Base-by-base conservation (phyloP, 768 basidiomycete species). In the Trichaptum fuscoviolaceum region DNA sequence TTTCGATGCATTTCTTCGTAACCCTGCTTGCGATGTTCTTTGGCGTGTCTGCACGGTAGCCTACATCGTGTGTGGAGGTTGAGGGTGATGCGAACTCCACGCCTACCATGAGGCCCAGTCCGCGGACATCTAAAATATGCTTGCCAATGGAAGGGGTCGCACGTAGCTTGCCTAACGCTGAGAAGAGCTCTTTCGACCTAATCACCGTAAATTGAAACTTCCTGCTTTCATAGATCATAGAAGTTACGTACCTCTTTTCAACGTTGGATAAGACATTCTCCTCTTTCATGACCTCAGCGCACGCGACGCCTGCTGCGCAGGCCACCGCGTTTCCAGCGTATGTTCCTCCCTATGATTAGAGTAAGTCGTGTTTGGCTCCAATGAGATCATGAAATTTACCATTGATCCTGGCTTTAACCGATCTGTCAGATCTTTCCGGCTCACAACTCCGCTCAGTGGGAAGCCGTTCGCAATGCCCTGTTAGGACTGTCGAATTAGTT, bases 241-340 rank as follows among this genome's bases (percentile, higher is more conserved):
- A 35, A 64, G 25, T 25, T 10, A 68, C 79, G 9, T 70, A 90
- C 87, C 96, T 83, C 6, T 81, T 84, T 63, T 83, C 77, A 57
- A 96, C 94, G 73, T 97, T 97, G 10, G 84, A 84, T 23, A 95
- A 81, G 60, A 95, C 82, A n/a, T 89, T 86, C 71, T 96, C 94
- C 68, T 91, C 87, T 63, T 81, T 78, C 75, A 97, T 87, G 1
- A 82, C 89, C 65, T 94, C 89, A 24, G 83, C 84, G 23, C 92
- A 91, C 0, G 95, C 95, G 24, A 89, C 82, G 3, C 89, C 96
- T 4, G 96, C 96, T 0, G 96, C 96, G 72, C 96, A 98, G 0
- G 92, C 82, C 0, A 98, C 93, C 0, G 93, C 88, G 72, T 96
- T 98, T 27, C 96, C 96, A 1, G 92, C 93, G 69, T 95, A 96